Conservation (phyloP, 2,329 filamentous ascomycete species). For the Microdochium nivale region DNA sequence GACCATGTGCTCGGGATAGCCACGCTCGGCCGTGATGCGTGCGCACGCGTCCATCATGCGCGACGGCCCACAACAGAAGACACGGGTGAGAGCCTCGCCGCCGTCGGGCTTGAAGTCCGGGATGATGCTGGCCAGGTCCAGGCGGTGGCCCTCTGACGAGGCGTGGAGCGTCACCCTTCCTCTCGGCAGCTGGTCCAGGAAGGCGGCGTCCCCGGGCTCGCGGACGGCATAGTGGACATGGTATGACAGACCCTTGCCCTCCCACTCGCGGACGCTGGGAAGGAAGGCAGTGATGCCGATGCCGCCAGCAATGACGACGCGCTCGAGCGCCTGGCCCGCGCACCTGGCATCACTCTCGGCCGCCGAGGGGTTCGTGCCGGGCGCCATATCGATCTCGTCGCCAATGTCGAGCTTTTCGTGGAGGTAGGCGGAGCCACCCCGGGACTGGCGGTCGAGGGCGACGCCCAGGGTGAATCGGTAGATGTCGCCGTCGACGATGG, state of each 20-base stretch:
- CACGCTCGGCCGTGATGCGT: neutral
- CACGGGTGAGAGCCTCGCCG: neutral
- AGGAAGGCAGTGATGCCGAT: constrained; percentile 1
- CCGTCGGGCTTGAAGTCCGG: neutral
- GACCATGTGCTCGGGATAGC: constrained; percentile 1
- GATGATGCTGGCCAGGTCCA: neutral
- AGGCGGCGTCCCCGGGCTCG: neutral
- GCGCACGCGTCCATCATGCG: neutral
- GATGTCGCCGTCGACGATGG: constrained; percentile 1
- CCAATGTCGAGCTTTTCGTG: neutral
- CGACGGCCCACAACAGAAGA: constrained; percentile 1
- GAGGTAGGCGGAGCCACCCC: constrained; percentile 1
- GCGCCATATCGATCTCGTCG: constrained; percentile 1
- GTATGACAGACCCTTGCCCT: neutral
- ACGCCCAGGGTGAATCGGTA: neutral
- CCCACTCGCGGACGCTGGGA: neutral
- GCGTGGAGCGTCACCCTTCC: neutral
- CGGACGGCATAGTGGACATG: constrained; percentile 1
- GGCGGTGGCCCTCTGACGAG: neutral
- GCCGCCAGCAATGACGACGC: neutral
- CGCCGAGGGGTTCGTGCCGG: neutral
- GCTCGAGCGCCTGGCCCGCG: neutral
- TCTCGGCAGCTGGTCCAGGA: neutral
- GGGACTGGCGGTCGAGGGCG: neutral
- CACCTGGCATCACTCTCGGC: neutral